Evolutionary conservation across 148 eudicot genomes (phyloP).

Genomic region (Chenopodium formosanum): DNA sequence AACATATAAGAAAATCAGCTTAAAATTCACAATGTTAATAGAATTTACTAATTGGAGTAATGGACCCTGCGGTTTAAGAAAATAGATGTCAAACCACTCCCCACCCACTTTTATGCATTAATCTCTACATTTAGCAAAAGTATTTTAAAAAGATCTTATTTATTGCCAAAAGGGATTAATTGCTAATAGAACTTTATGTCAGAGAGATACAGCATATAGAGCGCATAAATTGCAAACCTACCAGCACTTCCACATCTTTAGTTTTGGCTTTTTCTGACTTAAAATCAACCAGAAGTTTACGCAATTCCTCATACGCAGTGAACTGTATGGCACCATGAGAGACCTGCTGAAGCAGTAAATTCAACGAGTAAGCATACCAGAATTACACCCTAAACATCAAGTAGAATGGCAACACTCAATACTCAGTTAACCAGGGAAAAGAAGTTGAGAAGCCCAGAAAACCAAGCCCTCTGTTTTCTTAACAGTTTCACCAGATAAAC

Average conservation of each 20-base stretch:
- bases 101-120: not conserved
- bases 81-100: too few relatives aligned
- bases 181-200: not conserved
- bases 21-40: not conserved
- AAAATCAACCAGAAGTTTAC: slow-evolving; percentile 50
- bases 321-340: slow-evolving; percentile 84
- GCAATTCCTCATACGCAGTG: slow-evolving; percentile 92
- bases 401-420: too few relatives aligned
- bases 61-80: not conserved
- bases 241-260: slow-evolving; percentile 49
- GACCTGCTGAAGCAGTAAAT: too few relatives aligned
- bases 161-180: not conserved
- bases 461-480: too few relatives aligned
- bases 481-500: too few relatives aligned
- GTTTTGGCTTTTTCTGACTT: slow-evolving; percentile 38
- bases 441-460: too few relatives aligned
- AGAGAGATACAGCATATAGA: not conserved
- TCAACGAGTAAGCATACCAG: too few relatives aligned
- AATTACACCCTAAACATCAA: too few relatives aligned
- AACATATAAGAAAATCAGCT: slow-evolving; percentile 16
- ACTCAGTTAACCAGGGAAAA: too few relatives aligned
- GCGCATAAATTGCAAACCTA: slow-evolving; percentile 29
- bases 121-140: not conserved
- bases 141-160: not conserved
- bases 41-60: not conserved